Evolutionary conservation across 1,284 basidiomycete species (phyloP).

Genomic region (Trichosporon sp.): DNA sequence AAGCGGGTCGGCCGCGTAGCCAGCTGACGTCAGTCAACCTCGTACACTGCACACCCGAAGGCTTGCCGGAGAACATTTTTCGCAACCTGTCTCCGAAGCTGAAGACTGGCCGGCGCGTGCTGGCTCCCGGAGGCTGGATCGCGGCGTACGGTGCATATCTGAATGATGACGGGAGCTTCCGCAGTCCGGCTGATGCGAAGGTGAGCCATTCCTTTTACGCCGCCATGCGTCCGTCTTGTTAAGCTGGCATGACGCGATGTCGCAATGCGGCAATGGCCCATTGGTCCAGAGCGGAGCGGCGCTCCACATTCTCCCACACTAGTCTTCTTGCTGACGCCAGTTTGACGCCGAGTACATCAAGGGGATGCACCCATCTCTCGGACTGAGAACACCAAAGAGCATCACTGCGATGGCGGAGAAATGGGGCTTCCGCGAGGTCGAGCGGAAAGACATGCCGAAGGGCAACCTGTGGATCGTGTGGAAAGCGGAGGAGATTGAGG

Average conservation of each 20-base stretch:
- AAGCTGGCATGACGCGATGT: too few relatives aligned
- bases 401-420: slow-evolving; percentile 38
- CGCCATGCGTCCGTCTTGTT: too few relatives aligned
- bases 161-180: slow-evolving; percentile 46
- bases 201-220: slow-evolving; percentile 29
- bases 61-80: slow-evolving; percentile 45
- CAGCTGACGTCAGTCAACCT: slow-evolving; percentile 43
- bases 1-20: background rate
- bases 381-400: slow-evolving; percentile 38
- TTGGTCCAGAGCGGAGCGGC: background rate
- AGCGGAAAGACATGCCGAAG: slow-evolving; percentile 42
- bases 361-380: slow-evolving; percentile 36
- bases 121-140: slow-evolving; percentile 39
- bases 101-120: slow-evolving; percentile 20
- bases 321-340: slow-evolving; percentile 28
- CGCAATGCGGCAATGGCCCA: background rate
- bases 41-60: slow-evolving; percentile 45
- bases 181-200: slow-evolving; percentile 39
- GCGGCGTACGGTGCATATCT: slow-evolving; percentile 46
- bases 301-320: background rate
- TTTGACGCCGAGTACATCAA: slow-evolving; percentile 45
- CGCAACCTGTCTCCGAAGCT: slow-evolving; percentile 37
- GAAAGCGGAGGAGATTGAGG: slow-evolving; percentile 26
- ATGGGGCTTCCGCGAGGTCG: slow-evolving; percentile 45
- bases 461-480: slow-evolving; percentile 52